Base-by-base conservation (phyloP, 306 rosid genomes). In the Trichosanthes cucumerina region DNA sequence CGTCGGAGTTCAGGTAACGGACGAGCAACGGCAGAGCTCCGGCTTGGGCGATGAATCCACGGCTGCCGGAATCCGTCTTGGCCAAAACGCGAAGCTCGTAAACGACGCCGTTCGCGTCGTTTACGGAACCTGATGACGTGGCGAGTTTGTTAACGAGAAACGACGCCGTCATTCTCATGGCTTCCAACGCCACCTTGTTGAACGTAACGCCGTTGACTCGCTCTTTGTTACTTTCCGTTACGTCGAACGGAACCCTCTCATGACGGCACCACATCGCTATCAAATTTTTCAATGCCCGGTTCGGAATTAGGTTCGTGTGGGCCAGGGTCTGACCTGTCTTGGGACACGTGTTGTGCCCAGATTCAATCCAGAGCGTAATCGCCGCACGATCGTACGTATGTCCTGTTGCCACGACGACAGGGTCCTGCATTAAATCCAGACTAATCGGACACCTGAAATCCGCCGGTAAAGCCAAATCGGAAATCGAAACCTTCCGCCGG, bases 291-390 rank as follows among this genome's bases (percentile, higher is more conserved):
- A 96, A 78, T 0, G 91, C 92, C 10, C 78, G 87, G 64, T 96
- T 96, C 0, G 93, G 93, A 13, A 91, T 90, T 4, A 96, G 79
- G 13, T 85, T 86, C 1, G 85, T 90, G 88, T 96, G 97, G 82
- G 85, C 81, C 83, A 96, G 72, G 3, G 81, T 56, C 86, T 92
- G 98, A 79, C 98, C 98, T 5, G 99, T 92, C 76, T 92, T 96
- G 0, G 99, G 99, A 87, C 99, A 96, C 90, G 98, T 92, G 91
- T 77, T 86, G 58, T 92, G 97, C 0, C 98, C 98, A 0, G 99
- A 83, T 21, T 91, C 98, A 56, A 92, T 85, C 99, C 99, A 96
- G 0, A 85, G 71, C 6, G 81, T 86, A 77, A 96, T 96, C 0
- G 93, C 89, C 2, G 76, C 90, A 0, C 93, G 89, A 85, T 96